Conservation (phyloP, 1,284 basidiomycete species). For the Schizophyllum commune region DNA sequence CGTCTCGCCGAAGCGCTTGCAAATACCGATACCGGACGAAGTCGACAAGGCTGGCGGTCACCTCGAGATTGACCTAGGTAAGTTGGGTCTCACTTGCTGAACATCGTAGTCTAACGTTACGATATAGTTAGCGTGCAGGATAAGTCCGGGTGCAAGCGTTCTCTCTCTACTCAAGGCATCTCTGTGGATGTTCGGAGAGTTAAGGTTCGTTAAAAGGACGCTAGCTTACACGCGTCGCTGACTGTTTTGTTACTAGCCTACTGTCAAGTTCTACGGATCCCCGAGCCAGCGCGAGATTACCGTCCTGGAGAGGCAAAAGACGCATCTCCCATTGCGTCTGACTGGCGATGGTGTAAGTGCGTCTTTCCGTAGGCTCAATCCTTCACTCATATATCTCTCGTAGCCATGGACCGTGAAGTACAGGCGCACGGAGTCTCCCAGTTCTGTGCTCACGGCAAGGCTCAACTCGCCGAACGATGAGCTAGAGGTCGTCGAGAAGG, state of each 20-base stretch:
- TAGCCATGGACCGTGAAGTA: slow-evolving; percentile 87
- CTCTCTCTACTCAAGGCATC: slow-evolving; percentile 71
- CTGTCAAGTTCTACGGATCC: slow-evolving; percentile 76
- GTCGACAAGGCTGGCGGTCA: slow-evolving; percentile 67
- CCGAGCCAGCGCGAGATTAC: slow-evolving; percentile 31
- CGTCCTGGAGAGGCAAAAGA: slow-evolving; percentile 72
- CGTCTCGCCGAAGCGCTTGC: slow-evolving; percentile 46
- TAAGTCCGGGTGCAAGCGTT: slow-evolving; percentile 79
- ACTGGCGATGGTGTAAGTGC: slow-evolving; percentile 77
- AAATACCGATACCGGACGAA: slow-evolving; percentile 59
- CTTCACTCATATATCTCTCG: slow-evolving; percentile 6
- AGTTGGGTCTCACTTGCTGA: slow-evolving; percentile 13
- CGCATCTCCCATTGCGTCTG: slow-evolving; percentile 70
- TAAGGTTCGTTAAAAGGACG: slow-evolving; percentile 41
- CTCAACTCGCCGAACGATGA: slow-evolving; percentile 65
- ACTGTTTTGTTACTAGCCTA: slow-evolving; percentile 55
- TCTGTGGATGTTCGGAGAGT: slow-evolving; percentile 85
- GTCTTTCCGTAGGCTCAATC: background rate
- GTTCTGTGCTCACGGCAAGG: slow-evolving; percentile 34
- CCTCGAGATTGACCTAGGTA: slow-evolving; percentile 77
- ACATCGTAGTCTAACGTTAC: background rate
- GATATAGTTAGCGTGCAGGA: slow-evolving; percentile 77
- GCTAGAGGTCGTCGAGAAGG: slow-evolving; percentile 62
- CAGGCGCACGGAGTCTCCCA: slow-evolving; percentile 38
- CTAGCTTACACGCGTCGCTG: background rate